Percentiles rank a stretch among this genome's conserved stretches.
Evolutionary conservation across 2,329 filamentous ascomycete species (phyloP).

Genomic region (Epichloe scottii): DNA sequence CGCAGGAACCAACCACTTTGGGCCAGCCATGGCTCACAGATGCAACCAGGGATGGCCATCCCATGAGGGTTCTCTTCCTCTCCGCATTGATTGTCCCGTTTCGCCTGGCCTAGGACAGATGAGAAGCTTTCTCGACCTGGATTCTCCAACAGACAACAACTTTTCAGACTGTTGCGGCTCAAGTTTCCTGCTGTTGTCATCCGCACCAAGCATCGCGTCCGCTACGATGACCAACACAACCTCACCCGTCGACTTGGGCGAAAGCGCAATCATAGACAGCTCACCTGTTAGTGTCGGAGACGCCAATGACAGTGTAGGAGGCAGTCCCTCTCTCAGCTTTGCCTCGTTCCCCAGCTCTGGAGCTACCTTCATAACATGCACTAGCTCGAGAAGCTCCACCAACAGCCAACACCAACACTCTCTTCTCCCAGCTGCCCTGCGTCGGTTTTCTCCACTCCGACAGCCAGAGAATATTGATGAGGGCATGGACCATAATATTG

Average conservation of each 20-base stretch:
- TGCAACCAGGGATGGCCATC: constrained; percentile 1
- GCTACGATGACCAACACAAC: neutral
- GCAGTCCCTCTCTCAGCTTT: constrained; percentile 3
- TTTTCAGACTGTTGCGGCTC: constrained; percentile 1
- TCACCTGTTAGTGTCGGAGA: neutral
- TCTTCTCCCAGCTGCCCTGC: constrained; percentile 5
- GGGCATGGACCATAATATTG: neutral
- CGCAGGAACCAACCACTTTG: neutral
- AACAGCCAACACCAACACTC: constrained; percentile 5
- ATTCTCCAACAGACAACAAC: constrained; percentile 1
- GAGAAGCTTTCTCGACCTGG: constrained; percentile 9
- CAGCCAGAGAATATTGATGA: neutral
- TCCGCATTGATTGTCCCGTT: neutral
- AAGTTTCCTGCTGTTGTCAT: constrained; percentile 7
- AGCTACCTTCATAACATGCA: constrained; percentile 12
- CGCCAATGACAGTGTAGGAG: constrained; percentile 2
- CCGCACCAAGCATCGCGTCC: constrained; percentile 2
- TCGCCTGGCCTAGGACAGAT: constrained; percentile 4
- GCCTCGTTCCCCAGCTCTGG: constrained; percentile 7
- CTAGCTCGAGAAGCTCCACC: constrained; percentile 9
- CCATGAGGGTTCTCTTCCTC: neutral
- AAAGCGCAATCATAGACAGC: constrained; percentile 1
- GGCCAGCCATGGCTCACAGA: neutral
- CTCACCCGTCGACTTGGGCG: neutral
- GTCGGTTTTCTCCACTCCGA: neutral